phyloP scores from a whole-genome alignment of 768 basidiomycete genomes.

The Coprinopsis sp. region DNA sequence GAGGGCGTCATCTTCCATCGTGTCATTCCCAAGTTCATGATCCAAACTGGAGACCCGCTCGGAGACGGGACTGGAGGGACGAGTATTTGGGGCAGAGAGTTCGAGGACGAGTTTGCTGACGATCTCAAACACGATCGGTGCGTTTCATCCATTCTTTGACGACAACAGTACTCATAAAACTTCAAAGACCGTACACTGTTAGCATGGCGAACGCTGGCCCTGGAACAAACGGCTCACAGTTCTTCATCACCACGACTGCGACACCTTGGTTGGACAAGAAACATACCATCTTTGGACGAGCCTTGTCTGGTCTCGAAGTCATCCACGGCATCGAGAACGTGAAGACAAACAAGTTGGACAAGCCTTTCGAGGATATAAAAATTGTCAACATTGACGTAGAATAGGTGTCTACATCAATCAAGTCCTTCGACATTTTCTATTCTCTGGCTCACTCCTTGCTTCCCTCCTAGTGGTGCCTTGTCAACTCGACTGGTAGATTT shows the following conservation, averaged over 20 bases:
- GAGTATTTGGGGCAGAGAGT: slow-evolving; percentile 86
- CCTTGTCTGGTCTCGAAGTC: slow-evolving; percentile 82
- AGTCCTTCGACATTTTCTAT: not conserved
- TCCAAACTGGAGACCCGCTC: slow-evolving; percentile 94
- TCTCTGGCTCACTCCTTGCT: not conserved
- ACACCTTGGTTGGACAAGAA: slow-evolving; percentile 92
- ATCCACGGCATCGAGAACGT: slow-evolving; percentile 91
- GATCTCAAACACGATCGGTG: slow-evolving; percentile 88
- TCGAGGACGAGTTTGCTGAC: slow-evolving; percentile 91
- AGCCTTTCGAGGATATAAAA: slow-evolving; percentile 92
- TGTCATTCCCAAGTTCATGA: slow-evolving; percentile 98
- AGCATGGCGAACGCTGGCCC: slow-evolving; percentile 95
- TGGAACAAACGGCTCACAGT: slow-evolving; percentile 90
- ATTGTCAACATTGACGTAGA: slow-evolving; percentile 78
- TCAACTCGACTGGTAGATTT: too few relatives aligned
- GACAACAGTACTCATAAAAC: not conserved
- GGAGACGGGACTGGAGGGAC: slow-evolving; percentile 91
- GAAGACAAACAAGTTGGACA: slow-evolving; percentile 78
- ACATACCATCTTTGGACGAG: slow-evolving; percentile 90
- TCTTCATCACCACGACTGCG: slow-evolving; percentile 95
- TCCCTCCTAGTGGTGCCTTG: too few relatives aligned
- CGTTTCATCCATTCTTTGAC: slow-evolving; percentile 17
- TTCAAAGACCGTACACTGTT: slow-evolving; percentile 80
- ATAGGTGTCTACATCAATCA: slow-evolving; percentile 25
- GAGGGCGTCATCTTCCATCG: slow-evolving; percentile 95